Base-by-base conservation (phyloP, 352 stramenopile species). In the Phytophthora pseudosyringae region DNA sequence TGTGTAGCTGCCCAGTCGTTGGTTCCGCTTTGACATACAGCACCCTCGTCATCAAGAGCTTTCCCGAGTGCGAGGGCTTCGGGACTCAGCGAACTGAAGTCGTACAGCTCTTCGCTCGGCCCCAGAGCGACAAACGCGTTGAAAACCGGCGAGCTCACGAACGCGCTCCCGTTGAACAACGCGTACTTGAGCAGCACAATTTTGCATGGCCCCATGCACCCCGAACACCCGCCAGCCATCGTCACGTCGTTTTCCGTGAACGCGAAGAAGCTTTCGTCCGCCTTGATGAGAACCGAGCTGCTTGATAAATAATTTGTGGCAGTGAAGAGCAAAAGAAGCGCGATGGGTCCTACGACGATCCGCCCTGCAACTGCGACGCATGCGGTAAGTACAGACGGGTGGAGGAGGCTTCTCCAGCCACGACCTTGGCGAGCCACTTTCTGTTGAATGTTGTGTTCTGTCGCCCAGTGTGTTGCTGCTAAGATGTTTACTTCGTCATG, bases 1-100 rank as follows among this genome's bases (percentile, higher is more conserved):
- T 45, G 59, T 35, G 56, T 68, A 11, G 66, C 70, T 3, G 40
- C 65, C 60, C 66, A 74, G 29, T 74, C 66, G 31, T 74, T 69
- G 16, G 70, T 47, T 32, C 61, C 67, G 40, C 67, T 68, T 32
- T 71, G 64, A 21, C 67, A 75, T 4, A 60, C 54, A 13, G 61
- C 49, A 1, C 36, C 55, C 33, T 67, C 67, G 13, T 57, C 54
- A 35, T 71, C 67, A 13, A 71, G 36, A 3, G 9, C 43, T n/a
- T 38, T 49, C 26, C 54, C 62, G 5, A 69, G 54, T 0, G 36
- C 62, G 12, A 69, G 62, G 3, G 49, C 62, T 36, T 59, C 46
- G 4, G 41, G 15, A 15, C 62, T 69, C 15, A 69, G 21, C 12
- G 25, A 25, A n/a, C 53, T 69, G 48, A 71, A 71, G 48, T 71